Percentiles rank a stretch among this genome's conserved stretches.
Evolutionary conservation across 371 early-diverging fungal genomes (phyloP).

Genomic region (Mortierella sp.): DNA sequence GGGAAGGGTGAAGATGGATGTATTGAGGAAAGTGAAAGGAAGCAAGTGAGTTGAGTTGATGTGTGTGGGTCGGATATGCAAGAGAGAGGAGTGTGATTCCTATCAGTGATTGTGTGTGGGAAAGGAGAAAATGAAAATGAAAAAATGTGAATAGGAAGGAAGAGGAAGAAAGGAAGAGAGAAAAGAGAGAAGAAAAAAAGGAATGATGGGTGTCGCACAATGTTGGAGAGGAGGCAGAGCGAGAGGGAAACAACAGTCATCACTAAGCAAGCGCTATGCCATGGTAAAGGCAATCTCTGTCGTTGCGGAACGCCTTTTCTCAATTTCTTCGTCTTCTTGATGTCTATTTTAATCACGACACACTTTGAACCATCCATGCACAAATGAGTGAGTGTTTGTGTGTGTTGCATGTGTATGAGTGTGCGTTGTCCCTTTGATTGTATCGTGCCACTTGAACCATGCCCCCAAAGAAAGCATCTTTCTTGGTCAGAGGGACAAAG

Average conservation of each 20-base stretch:
- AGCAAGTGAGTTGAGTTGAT: neutral
- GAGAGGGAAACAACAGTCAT: neutral
- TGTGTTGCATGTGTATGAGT: too few relatives aligned
- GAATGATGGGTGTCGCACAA: neutral
- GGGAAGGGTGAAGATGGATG: neutral
- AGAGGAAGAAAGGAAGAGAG: neutral
- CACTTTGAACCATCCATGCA: neutral
- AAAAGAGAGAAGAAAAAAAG: neutral
- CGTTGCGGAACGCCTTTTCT: constrained; percentile 11
- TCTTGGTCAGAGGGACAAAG: too few relatives aligned
- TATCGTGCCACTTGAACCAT: too few relatives aligned
- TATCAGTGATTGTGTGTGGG: too few relatives aligned
- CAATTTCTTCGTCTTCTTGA: neutral
- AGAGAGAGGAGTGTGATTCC: too few relatives aligned
- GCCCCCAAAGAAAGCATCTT: too few relatives aligned
- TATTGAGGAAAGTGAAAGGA: neutral
- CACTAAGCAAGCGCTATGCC: neutral
- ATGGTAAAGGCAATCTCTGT: too few relatives aligned
- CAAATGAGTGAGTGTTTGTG: too few relatives aligned
- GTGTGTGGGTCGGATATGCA: too few relatives aligned
- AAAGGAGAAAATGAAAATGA: neutral
- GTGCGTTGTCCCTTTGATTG: too few relatives aligned
- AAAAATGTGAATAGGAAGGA: too few relatives aligned
- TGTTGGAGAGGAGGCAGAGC: neutral
- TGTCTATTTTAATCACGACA: neutral